Evolutionary conservation across 2,329 filamentous ascomycete genomes (phyloP).

Genomic region (Drechslerella dactyloides): DNA sequence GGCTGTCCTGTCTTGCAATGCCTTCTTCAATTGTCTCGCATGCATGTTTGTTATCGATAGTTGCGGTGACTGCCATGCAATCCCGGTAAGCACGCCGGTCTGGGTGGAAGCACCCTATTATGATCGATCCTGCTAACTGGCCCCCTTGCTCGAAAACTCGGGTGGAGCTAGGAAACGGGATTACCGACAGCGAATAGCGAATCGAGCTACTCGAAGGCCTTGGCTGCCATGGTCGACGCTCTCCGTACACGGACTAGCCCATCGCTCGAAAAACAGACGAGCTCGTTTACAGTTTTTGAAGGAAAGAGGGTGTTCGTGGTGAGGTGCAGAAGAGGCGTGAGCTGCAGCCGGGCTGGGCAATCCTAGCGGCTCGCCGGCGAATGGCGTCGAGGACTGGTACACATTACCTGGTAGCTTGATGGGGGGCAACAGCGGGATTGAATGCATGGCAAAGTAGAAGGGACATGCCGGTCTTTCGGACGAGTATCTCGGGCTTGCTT

Average conservation of each 20-base stretch:
- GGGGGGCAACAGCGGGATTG: conserved; percentile 27
- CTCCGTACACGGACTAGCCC: conserved; percentile 7
- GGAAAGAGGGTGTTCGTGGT: too few species aligned
- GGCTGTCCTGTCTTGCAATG: conserved; percentile 21
- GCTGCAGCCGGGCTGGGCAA: conserved; percentile 13
- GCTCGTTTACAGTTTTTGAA: conserved; percentile 37
- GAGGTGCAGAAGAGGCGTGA: not conserved
- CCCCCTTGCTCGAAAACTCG: conserved; percentile 37
- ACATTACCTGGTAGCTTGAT: conserved; percentile 48
- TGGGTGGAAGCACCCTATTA: too few species aligned
- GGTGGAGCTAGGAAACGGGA: conserved; percentile 39
- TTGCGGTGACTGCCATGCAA: too few species aligned
- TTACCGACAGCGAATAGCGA: conserved; percentile 7
- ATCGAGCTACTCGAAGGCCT: conserved; percentile 38
- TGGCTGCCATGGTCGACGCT: conserved; percentile 19
- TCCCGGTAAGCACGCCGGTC: too few species aligned
- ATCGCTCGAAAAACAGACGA: conserved; percentile 30
- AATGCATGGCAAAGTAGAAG: conserved; percentile 21
- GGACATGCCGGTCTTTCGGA: conserved; percentile 15
- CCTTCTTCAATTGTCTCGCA: conserved; percentile 10
- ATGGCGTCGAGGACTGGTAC: conserved; percentile 40
- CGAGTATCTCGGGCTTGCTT: not conserved
- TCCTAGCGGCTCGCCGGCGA: conserved; percentile 41
- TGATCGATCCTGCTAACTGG: conserved; percentile 16
- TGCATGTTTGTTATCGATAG: conserved; percentile 49